phyloP scores from a whole-genome alignment of 805 yeast species.

The Cyberlindnera petersonii region DNA sequence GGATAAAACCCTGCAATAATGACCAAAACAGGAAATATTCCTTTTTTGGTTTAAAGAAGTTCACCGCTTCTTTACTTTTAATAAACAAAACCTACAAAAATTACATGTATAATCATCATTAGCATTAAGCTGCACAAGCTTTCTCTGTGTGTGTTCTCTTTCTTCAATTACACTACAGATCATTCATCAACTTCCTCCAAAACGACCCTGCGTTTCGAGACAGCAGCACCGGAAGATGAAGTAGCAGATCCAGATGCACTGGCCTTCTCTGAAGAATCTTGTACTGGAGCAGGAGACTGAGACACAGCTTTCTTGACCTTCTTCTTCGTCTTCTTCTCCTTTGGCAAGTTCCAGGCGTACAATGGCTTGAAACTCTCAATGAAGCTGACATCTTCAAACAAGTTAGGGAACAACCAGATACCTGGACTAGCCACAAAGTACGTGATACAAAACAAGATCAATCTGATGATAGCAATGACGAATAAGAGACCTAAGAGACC shows the following conservation, averaged over 20 bases:
- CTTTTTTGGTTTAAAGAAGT: too few relatives aligned
- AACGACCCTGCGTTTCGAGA: constrained; percentile 26
- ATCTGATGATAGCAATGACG: constrained; percentile 71
- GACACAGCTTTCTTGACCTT: constrained; percentile 7
- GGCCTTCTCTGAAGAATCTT: constrained; percentile 10
- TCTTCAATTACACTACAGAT: too few relatives aligned
- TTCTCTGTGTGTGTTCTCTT: too few relatives aligned
- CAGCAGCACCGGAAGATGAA: constrained; percentile 2
- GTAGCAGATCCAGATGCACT: constrained; percentile 8
- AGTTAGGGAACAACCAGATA: constrained; percentile 94
- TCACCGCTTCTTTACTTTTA: too few relatives aligned
- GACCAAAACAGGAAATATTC: neutral
- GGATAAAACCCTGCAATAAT: neutral
- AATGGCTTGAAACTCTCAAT: constrained; percentile 86
- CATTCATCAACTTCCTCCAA: constrained; percentile 31
- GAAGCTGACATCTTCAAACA: constrained; percentile 93
- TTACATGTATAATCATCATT: neutral
- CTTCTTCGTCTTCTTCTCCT: constrained; percentile 23
- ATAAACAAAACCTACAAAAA: too few relatives aligned
- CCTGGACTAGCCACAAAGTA: constrained; percentile 60
- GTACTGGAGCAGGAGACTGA: constrained; percentile 2
- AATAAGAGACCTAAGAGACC: constrained; percentile 75
- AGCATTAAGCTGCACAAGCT: too few relatives aligned
- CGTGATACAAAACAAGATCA: constrained; percentile 62
- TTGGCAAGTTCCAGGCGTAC: constrained; percentile 47